phyloP scores from a whole-genome alignment of 495 filamentous ascomycete species.

The Hypomontagnella monticulosa region DNA sequence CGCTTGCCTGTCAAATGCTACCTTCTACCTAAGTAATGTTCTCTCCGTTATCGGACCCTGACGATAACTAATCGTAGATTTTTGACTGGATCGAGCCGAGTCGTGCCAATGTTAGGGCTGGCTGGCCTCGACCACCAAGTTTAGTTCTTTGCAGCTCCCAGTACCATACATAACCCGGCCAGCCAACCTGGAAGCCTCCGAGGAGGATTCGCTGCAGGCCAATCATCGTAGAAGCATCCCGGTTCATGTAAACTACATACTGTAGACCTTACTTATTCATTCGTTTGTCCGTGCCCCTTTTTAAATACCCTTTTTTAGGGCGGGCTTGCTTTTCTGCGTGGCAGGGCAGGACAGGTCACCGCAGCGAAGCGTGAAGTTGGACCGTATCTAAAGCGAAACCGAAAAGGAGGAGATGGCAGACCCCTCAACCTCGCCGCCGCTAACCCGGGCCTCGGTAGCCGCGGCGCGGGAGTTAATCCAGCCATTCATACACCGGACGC shows the following conservation, averaged over 20 bases:
- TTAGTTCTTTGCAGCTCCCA: conserved; percentile 3
- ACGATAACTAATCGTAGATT: conserved; percentile 31
- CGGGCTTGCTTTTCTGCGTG: neutral
- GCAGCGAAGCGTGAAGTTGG: neutral
- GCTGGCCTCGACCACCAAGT: neutral
- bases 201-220: neutral
- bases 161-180: too few species aligned
- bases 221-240: neutral
- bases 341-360: neutral
- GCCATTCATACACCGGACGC: conserved; percentile 81
- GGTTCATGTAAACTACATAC: neutral
- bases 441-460: conserved; percentile 74
- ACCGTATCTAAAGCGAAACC: neutral
- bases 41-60: conserved; percentile 38
- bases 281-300: neutral
- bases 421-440: conserved; percentile 60
- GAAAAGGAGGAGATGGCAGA: conserved; percentile 56
- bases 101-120: neutral
- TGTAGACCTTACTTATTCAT: neutral
- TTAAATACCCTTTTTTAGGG: neutral
- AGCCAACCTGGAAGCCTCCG: too few species aligned
- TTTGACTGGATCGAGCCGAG: conserved; percentile 27
- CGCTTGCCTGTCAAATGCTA: too few species aligned
- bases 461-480: conserved; percentile 77
- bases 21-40: too few species aligned